Conservation (phyloP, 768 basidiomycete genomes). For the Tephrocybe sp. region DNA sequence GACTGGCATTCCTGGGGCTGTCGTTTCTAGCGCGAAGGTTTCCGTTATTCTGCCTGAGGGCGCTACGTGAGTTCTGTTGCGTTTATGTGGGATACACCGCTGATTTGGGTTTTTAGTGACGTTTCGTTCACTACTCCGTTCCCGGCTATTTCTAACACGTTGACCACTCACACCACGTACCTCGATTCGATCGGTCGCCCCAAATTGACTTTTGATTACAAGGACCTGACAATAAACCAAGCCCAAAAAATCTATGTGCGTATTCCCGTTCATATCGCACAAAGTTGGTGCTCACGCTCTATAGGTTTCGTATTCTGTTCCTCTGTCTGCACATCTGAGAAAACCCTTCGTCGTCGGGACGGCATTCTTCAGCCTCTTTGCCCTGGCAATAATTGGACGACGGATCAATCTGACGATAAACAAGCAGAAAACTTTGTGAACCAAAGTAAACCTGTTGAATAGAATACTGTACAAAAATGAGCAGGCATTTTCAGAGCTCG, state of each 20-base stretch:
- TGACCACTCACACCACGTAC: conserved; percentile 80
- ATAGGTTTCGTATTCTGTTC: conserved; percentile 88
- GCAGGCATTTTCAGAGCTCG: neutral
- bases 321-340: conserved; percentile 76
- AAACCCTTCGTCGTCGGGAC: conserved; percentile 81
- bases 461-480: conserved; percentile 12
- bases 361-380: conserved; percentile 70
- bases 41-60: conserved; percentile 90
- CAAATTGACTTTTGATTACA: conserved; percentile 69
- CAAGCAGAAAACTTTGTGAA: conserved; percentile 38
- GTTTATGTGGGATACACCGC: conserved; percentile 4
- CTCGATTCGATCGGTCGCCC: conserved; percentile 92
- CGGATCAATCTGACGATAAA: conserved; percentile 50
- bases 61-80: conserved; percentile 73
- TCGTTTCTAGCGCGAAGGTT: conserved; percentile 78
- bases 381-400: conserved; percentile 40
- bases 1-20: conserved; percentile 76
- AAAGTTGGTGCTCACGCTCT: neutral
- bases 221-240: conserved; percentile 77
- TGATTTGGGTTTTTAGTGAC: conserved; percentile 50
- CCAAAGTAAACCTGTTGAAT: conserved; percentile 4
- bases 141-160: conserved; percentile 57
- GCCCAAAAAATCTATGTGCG: conserved; percentile 80
- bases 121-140: conserved; percentile 79
- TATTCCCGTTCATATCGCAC: conserved; percentile 15